Base-by-base conservation (phyloP, 2,329 filamentous ascomycete genomes). In the Venturia oleaginea region DNA sequence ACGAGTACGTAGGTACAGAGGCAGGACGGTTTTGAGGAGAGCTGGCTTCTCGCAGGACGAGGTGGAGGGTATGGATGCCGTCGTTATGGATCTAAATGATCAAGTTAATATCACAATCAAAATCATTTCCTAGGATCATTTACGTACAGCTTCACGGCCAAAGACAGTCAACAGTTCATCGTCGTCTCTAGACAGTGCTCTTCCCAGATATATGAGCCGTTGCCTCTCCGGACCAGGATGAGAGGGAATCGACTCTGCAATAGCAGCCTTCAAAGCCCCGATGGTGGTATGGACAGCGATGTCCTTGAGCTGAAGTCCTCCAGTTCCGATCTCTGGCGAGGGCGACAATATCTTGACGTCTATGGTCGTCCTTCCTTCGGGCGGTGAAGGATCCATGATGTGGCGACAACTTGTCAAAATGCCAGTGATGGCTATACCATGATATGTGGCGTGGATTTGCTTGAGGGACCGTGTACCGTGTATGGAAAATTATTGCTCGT, bases 201-300 rank as follows among this genome's bases (percentile, higher is more conserved):
- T 77, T 24, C 85, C 85, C 61, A 78, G 75, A 68, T 85, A 86
- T 24, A 87, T 85, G 65, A 87, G 71, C 54, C 83, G 78, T 74
- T 86, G 84, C 54, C 76, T 73, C 51, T 75, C 75, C 5, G 71
- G 68, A 6, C 69, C 67, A 6, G 75, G 75, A 59, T 69, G 69
- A 1, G 71, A 72, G 46, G 81, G 76, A n/a, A 85, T 71, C 11
- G 76, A 72, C 65, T 79, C 70, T 59, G 79, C 76, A 64, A 87
- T 82, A 63, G 75, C 78, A 54, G 76, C 70, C 67, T 83, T 84
- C n/a, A 87, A 74, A 61, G 80, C 75, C 24, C 73, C 77, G 59
- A 87, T 72, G 2, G 80, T 85, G 2, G 72, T 76, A 3, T 71
- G 65, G 10, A 73, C 67, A 67, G 74, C 70, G 32, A 77, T 65